Conservation (phyloP, 495 filamentous ascomycete genomes). For the Penicillium mononematosum region DNA sequence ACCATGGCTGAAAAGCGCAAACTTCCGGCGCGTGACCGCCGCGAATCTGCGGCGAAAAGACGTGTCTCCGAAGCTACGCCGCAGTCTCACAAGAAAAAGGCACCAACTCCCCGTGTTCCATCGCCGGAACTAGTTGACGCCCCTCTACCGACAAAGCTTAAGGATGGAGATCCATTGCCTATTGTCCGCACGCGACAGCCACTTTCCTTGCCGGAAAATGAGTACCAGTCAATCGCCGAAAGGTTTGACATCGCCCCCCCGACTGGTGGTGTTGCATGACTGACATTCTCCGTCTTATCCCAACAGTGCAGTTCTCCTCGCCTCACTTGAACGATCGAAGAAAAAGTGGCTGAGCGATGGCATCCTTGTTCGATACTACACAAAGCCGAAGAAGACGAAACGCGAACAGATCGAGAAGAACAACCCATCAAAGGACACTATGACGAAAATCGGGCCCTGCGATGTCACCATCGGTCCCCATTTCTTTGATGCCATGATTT, state of each 20-base stretch:
- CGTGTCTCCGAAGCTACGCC: constrained; percentile 45
- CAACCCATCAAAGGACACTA: constrained; percentile 83
- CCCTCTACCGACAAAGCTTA: constrained; percentile 61
- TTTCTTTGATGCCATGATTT: constrained; percentile 83
- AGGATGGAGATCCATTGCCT: constrained; percentile 70
- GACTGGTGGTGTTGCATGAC: constrained; percentile 9
- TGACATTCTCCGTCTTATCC: constrained; percentile 11
- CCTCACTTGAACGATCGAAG: constrained; percentile 80
- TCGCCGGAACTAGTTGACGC: constrained; percentile 45
- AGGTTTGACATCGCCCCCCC: constrained; percentile 53
- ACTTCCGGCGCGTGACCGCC: constrained; percentile 45
- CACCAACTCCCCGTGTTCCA: constrained; percentile 38
- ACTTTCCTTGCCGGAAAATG: constrained; percentile 57
- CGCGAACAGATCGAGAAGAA: constrained; percentile 65
- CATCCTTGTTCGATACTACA: constrained; percentile 91
- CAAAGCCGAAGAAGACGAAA: constrained; percentile 81
- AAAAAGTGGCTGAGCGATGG: constrained; percentile 85
- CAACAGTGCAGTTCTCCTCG: constrained; percentile 74
- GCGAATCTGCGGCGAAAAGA: constrained; percentile 48
- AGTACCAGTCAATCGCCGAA: constrained; percentile 81
- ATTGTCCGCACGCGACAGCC: constrained; percentile 69
- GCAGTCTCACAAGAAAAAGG: constrained; percentile 39
- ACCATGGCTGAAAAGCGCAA: constrained; percentile 50
- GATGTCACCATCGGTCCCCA: constrained; percentile 88
- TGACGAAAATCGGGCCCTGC: constrained; percentile 77